A percentile compares a stretch with the other conserved stretches of the same genome.
Evolutionary conservation across 2,329 filamentous ascomycete genomes (phyloP).

Genomic region (Hypoxylon sp.): DNA sequence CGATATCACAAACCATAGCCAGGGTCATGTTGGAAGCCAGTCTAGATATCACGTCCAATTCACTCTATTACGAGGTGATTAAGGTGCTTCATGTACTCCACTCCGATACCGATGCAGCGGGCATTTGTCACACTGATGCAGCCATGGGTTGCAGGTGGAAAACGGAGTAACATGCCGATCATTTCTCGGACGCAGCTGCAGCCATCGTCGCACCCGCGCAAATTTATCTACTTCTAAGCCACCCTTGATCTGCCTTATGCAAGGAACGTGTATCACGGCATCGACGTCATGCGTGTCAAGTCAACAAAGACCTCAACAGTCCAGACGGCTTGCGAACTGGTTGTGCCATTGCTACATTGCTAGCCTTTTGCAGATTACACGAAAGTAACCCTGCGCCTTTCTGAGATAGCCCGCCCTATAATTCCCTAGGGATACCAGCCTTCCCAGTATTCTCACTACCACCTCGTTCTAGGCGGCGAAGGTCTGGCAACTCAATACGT

Average conservation of each 20-base stretch:
- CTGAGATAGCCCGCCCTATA: neutral
- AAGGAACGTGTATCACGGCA: conserved; percentile 28
- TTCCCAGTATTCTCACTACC: neutral
- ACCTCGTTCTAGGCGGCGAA: neutral
- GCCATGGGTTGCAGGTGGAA: conserved; percentile 7
- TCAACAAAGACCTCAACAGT: conserved; percentile 6
- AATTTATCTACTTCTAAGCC: conserved; percentile 16
- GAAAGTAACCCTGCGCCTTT: neutral
- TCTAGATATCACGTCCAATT: conserved; percentile 3
- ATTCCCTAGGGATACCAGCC: neutral
- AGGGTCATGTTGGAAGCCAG: conserved; percentile 10
- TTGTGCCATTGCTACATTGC: neutral
- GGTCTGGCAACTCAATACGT: neutral
- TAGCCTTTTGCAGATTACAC: conserved; percentile 12
- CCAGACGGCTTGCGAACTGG: neutral
- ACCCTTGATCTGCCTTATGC: conserved; percentile 40
- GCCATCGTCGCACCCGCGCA: conserved; percentile 20
- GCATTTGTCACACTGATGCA: conserved; percentile 29
- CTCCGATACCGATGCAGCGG: conserved; percentile 29
- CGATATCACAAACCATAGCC: conserved; percentile 11
- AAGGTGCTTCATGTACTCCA: conserved; percentile 13
- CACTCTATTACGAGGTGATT: conserved; percentile 17
- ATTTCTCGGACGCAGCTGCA: conserved; percentile 23
- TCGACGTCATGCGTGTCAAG: conserved; percentile 30
- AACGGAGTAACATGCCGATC: conserved; percentile 23